Conservation (phyloP, 345 rosid species). For the Pugionium cornutum region DNA sequence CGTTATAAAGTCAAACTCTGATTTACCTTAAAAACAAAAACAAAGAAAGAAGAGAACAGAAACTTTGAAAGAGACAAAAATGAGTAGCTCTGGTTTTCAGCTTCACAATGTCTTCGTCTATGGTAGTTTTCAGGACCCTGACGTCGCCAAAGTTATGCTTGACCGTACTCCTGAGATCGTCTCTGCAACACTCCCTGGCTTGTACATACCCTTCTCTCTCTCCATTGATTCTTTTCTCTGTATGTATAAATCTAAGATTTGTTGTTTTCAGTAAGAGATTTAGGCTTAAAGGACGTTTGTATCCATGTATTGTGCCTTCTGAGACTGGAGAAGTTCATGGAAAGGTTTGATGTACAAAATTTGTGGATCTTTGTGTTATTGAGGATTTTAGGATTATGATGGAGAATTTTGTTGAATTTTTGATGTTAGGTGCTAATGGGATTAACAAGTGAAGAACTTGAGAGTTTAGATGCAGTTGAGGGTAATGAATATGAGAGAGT, state of each 20-base stretch:
- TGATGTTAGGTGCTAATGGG: slow-evolving; percentile 61
- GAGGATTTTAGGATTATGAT: neutral
- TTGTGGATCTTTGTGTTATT: neutral
- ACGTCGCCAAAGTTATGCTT: slow-evolving; percentile 58
- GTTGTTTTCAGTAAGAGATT: slow-evolving; percentile 62
- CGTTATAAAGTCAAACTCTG: slow-evolving; percentile 8
- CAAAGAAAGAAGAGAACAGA: neutral
- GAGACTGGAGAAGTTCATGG: slow-evolving; percentile 55
- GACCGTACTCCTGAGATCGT: slow-evolving; percentile 58
- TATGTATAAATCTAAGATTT: slow-evolving; percentile 2
- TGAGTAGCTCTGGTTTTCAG: slow-evolving; percentile 5
- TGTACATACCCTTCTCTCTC: slow-evolving; percentile 38
- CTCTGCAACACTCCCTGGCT: slow-evolving; percentile 65
- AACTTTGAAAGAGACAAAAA: neutral
- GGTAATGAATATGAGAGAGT: slow-evolving; percentile 73
- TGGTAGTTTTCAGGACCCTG: slow-evolving; percentile 81
- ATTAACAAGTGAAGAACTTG: slow-evolving; percentile 58
- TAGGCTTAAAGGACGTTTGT: slow-evolving; percentile 82
- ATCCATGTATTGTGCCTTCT: slow-evolving; percentile 82
- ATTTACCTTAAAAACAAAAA: neutral
- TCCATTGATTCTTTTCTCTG: neutral
- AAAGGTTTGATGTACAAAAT: slow-evolving; percentile 42
- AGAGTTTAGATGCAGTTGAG: slow-evolving; percentile 62
- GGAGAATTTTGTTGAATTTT: neutral
- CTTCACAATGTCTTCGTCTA: slow-evolving; percentile 73